A percentile compares a stretch with the other conserved stretches of the same genome.
Conservation (phyloP, 371 early-diverging fungal genomes). For the Mucor plumbeus region DNA sequence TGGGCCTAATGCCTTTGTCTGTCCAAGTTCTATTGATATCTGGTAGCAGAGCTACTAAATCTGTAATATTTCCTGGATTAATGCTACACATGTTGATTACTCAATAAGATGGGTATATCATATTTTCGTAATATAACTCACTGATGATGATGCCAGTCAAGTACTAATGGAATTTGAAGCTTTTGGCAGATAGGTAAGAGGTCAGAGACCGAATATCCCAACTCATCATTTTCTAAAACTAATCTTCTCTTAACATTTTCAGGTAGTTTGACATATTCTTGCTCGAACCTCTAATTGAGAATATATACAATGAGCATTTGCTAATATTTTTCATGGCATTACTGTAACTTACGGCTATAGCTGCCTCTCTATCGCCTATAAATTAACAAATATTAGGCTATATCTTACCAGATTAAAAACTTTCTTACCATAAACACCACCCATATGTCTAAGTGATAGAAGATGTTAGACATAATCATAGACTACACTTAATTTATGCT, state of each 20-base stretch:
- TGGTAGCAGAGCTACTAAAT: slow-evolving; percentile 31
- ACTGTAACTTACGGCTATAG: slow-evolving; percentile 31
- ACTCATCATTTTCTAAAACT: slow-evolving; percentile 56
- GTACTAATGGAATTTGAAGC: slow-evolving; percentile 47
- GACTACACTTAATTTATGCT: not conserved
- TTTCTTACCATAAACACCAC: slow-evolving; percentile 50
- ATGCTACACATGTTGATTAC: slow-evolving; percentile 24
- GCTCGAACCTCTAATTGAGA: slow-evolving; percentile 40
- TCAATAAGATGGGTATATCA: too few species aligned
- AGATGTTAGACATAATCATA: not conserved
- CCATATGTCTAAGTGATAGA: slow-evolving; percentile 45
- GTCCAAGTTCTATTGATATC: slow-evolving; percentile 51
- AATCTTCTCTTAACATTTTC: slow-evolving; percentile 40
- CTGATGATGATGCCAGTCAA: slow-evolving; percentile 58
- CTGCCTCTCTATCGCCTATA: slow-evolving; percentile 40
- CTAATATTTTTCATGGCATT: not conserved
- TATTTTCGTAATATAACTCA: slow-evolving; percentile 1
- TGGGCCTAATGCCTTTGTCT: slow-evolving; percentile 48
- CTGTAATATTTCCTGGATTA: slow-evolving; percentile 39
- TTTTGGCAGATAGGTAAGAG: slow-evolving; percentile 52
- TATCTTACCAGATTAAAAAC: too few species aligned
- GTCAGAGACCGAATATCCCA: slow-evolving; percentile 51
- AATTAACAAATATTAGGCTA: too few species aligned
- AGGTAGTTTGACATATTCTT: slow-evolving; percentile 39
- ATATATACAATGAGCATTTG: not conserved